Percentiles rank a stretch among this genome's conserved stretches.
Evolutionary conservation across 768 basidiomycete species (phyloP).

Genomic region (Chalciporus sphaerocephalus): DNA sequence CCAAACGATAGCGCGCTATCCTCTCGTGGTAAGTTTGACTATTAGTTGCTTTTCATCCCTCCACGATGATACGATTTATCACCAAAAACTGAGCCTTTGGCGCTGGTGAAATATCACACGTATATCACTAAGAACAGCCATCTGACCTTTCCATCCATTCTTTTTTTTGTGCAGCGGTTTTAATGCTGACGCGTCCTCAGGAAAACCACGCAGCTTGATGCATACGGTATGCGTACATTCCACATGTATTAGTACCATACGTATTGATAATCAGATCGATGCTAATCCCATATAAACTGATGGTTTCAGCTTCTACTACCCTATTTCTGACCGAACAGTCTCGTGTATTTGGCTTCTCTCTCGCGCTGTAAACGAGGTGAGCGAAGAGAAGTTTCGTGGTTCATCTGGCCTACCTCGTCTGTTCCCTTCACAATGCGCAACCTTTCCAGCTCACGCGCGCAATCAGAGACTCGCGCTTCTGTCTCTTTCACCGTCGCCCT

Average conservation of each 20-base stretch:
- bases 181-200: constrained; percentile 19
- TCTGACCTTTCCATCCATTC: constrained; percentile 19
- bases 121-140: constrained; percentile 35
- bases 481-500: constrained; percentile 52
- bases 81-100: constrained; percentile 29
- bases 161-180: background rate
- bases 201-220: background rate
- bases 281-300: background rate
- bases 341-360: constrained; percentile 46
- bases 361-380: constrained; percentile 40
- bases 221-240: constrained; percentile 3
- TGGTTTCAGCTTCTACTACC: background rate
- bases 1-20: background rate
- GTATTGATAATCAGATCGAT: background rate
- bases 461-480: constrained; percentile 61
- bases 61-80: constrained; percentile 22
- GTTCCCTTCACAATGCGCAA: constrained; percentile 59
- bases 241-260: background rate
- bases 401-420: constrained; percentile 47
- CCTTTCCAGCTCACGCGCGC: constrained; percentile 69
- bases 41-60: background rate
- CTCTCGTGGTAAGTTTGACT: constrained; percentile 8
- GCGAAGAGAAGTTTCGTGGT: background rate
- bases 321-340: constrained; percentile 29
- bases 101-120: constrained; percentile 27